Base-by-base conservation (phyloP, 2,329 filamentous ascomycete genomes). In the Microsporum audouinii region DNA sequence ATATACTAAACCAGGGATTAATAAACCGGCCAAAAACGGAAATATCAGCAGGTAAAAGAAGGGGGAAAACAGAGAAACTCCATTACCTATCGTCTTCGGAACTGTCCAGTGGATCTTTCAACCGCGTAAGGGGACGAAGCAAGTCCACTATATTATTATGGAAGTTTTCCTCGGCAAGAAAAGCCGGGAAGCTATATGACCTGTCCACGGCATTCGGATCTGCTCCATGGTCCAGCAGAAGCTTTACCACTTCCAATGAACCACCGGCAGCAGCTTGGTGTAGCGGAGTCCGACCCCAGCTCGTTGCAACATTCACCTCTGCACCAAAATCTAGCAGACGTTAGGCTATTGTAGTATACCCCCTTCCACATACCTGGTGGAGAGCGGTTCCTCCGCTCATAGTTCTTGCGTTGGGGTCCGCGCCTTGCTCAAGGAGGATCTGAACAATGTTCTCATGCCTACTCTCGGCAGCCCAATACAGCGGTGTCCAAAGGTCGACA, bases 261-360 rank as follows among this genome's bases (percentile, higher is more conserved):
- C 55, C 55, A 31, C n/a, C 55, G 10, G 55, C 55, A 8, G 55
- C 55, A n/a, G 55, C 55, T 31, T 57, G 55, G 5, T 57, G 38
- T 12, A 57, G 27, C 31, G 55, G 55, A 43, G 55, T 57, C 33
- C 55, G n/a, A 29, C 55, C 55, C 55, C 55, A 57, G 33, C 14
- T 57, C 2, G 55, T 57, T n/a, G 55, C 31, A 33, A 57, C 23
- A 17, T 39, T 31, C 23, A 39, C 38, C 31, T 57, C 55, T 6
- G 55, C 55, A 7, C 55, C 55, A 57, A 17, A 2, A 27, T 57
- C 38, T 10, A 57, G n/a, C 34, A 57, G 31, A 17, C n/a, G n/a
- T 38, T 12, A 6, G 7, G 55, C 55, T 17, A 57, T 57, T 29
- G 38, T 33, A 8, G n/a, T 12, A 39, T 39, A 57, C 5, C 34